Conservation (phyloP, 139 green algal genomes). For the Chlamydomonas sphaeroides region DNA sequence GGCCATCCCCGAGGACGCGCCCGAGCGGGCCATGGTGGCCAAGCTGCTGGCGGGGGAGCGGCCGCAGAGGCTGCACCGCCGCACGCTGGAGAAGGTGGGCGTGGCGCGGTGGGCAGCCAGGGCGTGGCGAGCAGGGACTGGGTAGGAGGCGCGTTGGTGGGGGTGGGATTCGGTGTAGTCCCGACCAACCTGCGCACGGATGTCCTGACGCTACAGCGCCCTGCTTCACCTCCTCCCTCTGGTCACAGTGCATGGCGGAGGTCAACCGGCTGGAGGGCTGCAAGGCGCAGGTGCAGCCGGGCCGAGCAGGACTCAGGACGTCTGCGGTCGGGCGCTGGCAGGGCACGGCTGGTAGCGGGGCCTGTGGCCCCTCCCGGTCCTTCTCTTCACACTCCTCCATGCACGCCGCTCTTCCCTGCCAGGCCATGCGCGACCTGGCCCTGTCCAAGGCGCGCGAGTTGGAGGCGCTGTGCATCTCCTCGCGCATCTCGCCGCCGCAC, state of each 20-base stretch:
- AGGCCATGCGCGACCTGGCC: slow-evolving; percentile 64
- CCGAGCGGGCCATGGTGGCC: slow-evolving; percentile 42
- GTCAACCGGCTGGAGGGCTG: slow-evolving; percentile 63
- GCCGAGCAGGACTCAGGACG: too few relatives aligned
- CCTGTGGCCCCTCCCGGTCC: neutral
- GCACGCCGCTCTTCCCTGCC: neutral
- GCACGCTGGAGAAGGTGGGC: slow-evolving; percentile 54
- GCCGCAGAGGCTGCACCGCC: slow-evolving; percentile 48
- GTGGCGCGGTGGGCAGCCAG: too few relatives aligned
- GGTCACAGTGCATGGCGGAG: slow-evolving; percentile 49
- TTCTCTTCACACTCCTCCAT: neutral
- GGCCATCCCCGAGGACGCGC: slow-evolving; percentile 26
- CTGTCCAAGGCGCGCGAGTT: slow-evolving; percentile 60
- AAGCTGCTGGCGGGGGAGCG: slow-evolving; percentile 34
- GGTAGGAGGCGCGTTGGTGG: too few relatives aligned
- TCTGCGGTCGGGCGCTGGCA: too few relatives aligned
- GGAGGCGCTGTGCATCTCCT: slow-evolving; percentile 56
- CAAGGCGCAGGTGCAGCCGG: slow-evolving; percentile 29
- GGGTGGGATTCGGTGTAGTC: too few relatives aligned
- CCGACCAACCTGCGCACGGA: too few relatives aligned
- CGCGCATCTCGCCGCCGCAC: slow-evolving; percentile 53
- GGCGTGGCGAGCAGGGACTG: too few relatives aligned
- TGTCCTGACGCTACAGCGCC: too few relatives aligned
- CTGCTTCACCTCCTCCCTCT: too few relatives aligned
- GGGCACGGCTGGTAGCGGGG: neutral